A percentile compares a stretch with the other conserved stretches of the same genome.
Conservation (phyloP, 148 eudicot species). For the Rhododendron mucronatum region DNA sequence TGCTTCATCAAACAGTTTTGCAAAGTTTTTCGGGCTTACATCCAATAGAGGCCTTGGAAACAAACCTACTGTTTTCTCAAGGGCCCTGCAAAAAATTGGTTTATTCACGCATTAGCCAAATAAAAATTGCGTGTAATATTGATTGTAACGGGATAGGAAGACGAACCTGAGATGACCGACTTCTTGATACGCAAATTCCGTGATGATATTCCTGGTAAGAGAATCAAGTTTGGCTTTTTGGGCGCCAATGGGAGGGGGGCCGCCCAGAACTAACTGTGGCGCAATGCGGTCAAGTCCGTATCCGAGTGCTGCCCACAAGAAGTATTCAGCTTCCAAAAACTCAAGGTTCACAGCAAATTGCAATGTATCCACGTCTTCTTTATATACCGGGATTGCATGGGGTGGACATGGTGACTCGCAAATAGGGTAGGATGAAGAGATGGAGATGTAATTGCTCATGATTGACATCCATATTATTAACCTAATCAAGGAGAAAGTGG, state of each 20-base stretch:
- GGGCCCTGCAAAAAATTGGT: slow-evolving; percentile 30
- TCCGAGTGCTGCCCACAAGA: too few relatives aligned
- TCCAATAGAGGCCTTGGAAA: slow-evolving; percentile 72
- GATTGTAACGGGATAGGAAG: neutral
- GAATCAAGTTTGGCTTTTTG: slow-evolving; percentile 61
- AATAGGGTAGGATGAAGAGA: too few relatives aligned
- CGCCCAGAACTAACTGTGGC: slow-evolving; percentile 45
- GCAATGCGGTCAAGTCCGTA: slow-evolving; percentile 38
- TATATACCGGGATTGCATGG: too few relatives aligned
- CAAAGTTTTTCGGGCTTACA: slow-evolving; percentile 46
- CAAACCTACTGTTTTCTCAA: slow-evolving; percentile 56
- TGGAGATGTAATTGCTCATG: too few relatives aligned
- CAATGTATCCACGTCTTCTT: too few relatives aligned
- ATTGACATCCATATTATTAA: too few relatives aligned
- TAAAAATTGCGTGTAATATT: too few relatives aligned
- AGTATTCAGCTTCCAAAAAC: too few relatives aligned
- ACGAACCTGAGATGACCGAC: slow-evolving; percentile 56
- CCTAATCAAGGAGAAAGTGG: too few relatives aligned
- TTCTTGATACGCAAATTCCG: slow-evolving; percentile 60
- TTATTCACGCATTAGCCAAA: too few relatives aligned
- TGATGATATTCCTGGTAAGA: slow-evolving; percentile 25
- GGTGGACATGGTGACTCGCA: too few relatives aligned
- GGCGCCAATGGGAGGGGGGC: slow-evolving; percentile 70
- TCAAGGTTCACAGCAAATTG: too few relatives aligned
- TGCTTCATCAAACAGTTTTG: slow-evolving; percentile 42